Base-by-base conservation (phyloP, 495 filamentous ascomycete species). In the Clavariopsis aquatica region DNA sequence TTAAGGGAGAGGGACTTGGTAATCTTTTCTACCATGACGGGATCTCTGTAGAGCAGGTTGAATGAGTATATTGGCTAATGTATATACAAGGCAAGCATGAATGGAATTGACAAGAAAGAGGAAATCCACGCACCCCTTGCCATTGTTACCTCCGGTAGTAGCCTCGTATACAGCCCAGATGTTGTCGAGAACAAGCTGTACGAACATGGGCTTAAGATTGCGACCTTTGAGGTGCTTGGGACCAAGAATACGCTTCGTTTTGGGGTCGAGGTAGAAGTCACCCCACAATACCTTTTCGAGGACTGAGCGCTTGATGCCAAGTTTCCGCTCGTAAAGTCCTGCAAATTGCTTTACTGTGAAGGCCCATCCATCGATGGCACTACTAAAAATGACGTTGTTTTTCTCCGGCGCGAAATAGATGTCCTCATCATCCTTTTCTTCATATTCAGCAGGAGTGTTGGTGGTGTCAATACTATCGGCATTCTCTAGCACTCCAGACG, bases 321-420 rank as follows among this genome's bases (percentile, higher is more conserved):
- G 84, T 70, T 98, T 99, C 79, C 91, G 96, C 76, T 99, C 94
- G 72, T 96, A 98, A 47, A 98, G 79, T 3, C 83, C 84, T 8
- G 94, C 94, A 74, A 99, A 99, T 72, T 99, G 94, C 34, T 90
- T 85, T 20, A 96, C 84, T 0, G 94, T 99, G 67, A 98, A 99
- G 1, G 94, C 94, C 94, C 94, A 99, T 36, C 95, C 94, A 72
- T 99, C 94, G 52, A 96, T 88, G 27, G 94, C 94, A 71, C 92
- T 96, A 78, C 92, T 90, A 69, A 99, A 99, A 61, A 99, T 97
- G 73, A 99, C 94, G 71, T 99, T 99, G 68, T 96, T 94, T 71
- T 93, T 96, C 73, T 98, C 95, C 0, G 94, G 94, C 9, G 93
- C 91, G 78, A 99, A 99, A 74, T 99, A 99, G 34, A 99, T 84